Base-by-base conservation (phyloP, 768 basidiomycete species). In the Tulasnella sp. region DNA sequence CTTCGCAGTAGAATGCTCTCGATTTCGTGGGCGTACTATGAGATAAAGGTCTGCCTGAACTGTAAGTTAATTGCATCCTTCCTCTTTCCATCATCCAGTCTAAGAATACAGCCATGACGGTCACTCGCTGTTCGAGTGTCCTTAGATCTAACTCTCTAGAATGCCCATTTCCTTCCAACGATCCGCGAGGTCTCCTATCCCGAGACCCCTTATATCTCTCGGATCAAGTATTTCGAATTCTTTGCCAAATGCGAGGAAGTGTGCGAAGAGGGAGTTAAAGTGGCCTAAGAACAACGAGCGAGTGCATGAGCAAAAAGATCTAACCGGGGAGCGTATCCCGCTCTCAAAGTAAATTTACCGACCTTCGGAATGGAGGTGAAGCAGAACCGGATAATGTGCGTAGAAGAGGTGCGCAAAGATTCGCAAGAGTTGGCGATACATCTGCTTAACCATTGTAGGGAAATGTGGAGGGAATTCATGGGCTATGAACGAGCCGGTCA, bases 121-220 rank as follows among this genome's bases (percentile, higher is more conserved):
- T 3, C 5, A 12, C 17, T 19, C 5, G 47, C 47, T 52, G n/a
- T 44, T 52, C 47, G n/a, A 52, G 47, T 26, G 4, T 52, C 42
- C 42, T 26, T n/a, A 22, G 26, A 64, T 32, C 37, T 39, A 64
- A 22, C 63, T 64, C 37, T 89, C 88, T 67, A 90, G 79, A 44
- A 90, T 84, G 4, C 93, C 94, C 84, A 90, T 89, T 75, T 92
- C 92, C 80, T 86, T 91, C 91, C 95, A 95, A 75, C 87, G 88
- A 77, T 95, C 92, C 87, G 91, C 92, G 26, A 98, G 82, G 70
- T 89, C 80, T 4, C 92, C 92, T 19, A 90, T 84, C 0, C 93
- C 92, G 0, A 90, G 87, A 81, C 92, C 92, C 75, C 86, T 90
- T 78, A 97, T 87, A 78, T 98, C 96, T 80, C 90, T 92, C 74